Conservation (phyloP, 371 early-diverging fungal genomes). For the Circinella umbellata region DNA sequence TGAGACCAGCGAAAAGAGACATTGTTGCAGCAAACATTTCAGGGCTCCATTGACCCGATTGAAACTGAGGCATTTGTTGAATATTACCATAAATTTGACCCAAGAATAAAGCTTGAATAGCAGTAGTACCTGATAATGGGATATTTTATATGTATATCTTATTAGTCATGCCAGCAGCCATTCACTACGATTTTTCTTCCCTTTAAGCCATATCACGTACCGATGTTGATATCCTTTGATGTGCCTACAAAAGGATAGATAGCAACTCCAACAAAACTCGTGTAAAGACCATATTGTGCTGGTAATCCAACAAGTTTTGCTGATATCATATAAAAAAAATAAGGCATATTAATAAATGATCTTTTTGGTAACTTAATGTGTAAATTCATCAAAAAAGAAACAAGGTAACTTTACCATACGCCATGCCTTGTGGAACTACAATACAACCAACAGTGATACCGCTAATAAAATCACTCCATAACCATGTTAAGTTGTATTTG, state of each 20-base stretch:
- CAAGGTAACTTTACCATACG: slow-evolving; percentile 55
- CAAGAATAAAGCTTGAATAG: slow-evolving; percentile 82
- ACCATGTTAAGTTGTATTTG: slow-evolving; percentile 75
- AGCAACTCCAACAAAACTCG: slow-evolving; percentile 78
- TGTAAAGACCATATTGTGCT: slow-evolving; percentile 90
- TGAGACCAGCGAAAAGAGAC: slow-evolving; percentile 68
- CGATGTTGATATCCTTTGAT: slow-evolving; percentile 85
- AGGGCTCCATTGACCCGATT: slow-evolving; percentile 39
- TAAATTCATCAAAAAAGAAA: not conserved
- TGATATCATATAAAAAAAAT: slow-evolving; percentile 13
- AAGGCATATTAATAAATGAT: not conserved
- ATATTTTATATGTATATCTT: not conserved
- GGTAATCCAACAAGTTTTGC: slow-evolving; percentile 84
- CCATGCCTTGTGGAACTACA: slow-evolving; percentile 85
- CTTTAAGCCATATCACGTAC: slow-evolving; percentile 32
- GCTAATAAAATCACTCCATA: slow-evolving; percentile 70
- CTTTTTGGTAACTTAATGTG: not conserved
- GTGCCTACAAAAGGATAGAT: slow-evolving; percentile 86
- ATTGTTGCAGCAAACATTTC: slow-evolving; percentile 51
- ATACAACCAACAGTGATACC: slow-evolving; percentile 76
- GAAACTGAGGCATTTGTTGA: slow-evolving; percentile 37
- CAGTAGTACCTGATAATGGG: slow-evolving; percentile 62
- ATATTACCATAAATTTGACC: slow-evolving; percentile 66
- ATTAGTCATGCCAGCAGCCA: no score
- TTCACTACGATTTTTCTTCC: no score